Conservation (phyloP, 495 filamentous ascomycete genomes). For the Lasiosphaeria hispida region DNA sequence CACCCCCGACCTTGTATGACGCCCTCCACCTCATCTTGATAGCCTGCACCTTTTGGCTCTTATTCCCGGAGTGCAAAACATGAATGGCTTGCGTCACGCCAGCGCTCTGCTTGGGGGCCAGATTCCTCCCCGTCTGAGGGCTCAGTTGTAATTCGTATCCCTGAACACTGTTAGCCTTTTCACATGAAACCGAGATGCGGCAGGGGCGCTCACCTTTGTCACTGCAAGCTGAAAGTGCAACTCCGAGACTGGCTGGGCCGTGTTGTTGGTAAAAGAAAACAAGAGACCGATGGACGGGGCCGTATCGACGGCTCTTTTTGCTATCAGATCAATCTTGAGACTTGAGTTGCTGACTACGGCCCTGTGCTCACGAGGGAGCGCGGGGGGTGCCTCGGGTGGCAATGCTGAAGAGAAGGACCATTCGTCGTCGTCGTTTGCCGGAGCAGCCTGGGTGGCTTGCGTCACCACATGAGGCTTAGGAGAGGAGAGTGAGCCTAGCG, state of each 20-base stretch:
- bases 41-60: conserved; percentile 64
- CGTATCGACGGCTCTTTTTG: conserved; percentile 40
- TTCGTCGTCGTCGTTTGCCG: conserved; percentile 71
- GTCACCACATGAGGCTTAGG: conserved; percentile 25
- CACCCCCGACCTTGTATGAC: conserved; percentile 67
- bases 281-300: conserved; percentile 58
- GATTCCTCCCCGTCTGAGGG: conserved; percentile 74
- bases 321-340: conserved; percentile 53
- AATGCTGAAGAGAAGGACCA: conserved; percentile 92
- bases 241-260: conserved; percentile 65
- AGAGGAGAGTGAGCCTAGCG: conserved; percentile 55
- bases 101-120: conserved; percentile 68
- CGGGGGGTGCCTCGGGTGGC: conserved; percentile 54
- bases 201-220: conserved; percentile 65
- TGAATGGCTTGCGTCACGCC: conserved; percentile 83
- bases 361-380: conserved; percentile 43
- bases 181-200: not conserved
- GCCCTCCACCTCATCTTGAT: conserved; percentile 90
- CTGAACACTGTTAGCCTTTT: conserved; percentile 39
- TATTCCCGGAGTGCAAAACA: conserved; percentile 63
- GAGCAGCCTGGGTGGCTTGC: conserved; percentile 35
- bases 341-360: conserved; percentile 47
- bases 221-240: conserved; percentile 91
- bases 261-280: conserved; percentile 78
- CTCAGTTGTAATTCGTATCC: conserved; percentile 76